Conservation (phyloP, 192 early-diverging fungal genomes). For the Coemansia asiatica region DNA sequence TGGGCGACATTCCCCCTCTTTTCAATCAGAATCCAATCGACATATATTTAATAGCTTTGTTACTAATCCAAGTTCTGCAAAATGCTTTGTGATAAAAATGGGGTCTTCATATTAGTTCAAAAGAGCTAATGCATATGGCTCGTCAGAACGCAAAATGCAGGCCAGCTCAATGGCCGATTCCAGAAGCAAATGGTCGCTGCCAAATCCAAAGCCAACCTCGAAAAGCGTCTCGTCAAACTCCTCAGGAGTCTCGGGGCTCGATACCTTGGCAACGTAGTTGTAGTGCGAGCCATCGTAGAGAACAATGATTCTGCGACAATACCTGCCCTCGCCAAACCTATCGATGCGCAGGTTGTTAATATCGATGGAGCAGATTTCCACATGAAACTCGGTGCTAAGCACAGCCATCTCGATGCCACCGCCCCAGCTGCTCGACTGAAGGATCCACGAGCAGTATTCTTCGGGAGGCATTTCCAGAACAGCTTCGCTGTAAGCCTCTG, state of each 20-base stretch:
- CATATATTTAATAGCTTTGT: too few relatives aligned
- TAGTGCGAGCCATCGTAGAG: slow-evolving; percentile 69
- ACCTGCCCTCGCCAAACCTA: slow-evolving; percentile 62
- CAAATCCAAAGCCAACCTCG: slow-evolving; percentile 14
- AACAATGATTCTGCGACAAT: slow-evolving; percentile 48
- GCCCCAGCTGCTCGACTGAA: slow-evolving; percentile 62
- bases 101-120: background rate
- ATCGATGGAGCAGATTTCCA: slow-evolving; percentile 68
- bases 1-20: too few relatives aligned
- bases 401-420: slow-evolving; percentile 59
- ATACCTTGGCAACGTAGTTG: slow-evolving; percentile 63
- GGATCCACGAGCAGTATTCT: slow-evolving; percentile 64
- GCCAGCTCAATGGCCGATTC: slow-evolving; percentile 26
- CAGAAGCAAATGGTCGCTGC: slow-evolving; percentile 18
- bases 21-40: too few relatives aligned
- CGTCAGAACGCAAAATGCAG: background rate
- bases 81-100: background rate
- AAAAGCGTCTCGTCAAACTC: slow-evolving; percentile 69
- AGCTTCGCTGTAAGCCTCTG: slow-evolving; percentile 55
- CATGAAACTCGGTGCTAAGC: slow-evolving; percentile 52
- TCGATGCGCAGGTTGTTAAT: slow-evolving; percentile 57
- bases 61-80: too few relatives aligned
- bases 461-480: slow-evolving; percentile 52
- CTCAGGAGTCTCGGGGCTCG: slow-evolving; percentile 21
- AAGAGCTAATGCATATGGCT: background rate